Percentiles rank a stretch among this genome's conserved stretches.
Evolutionary conservation across 2,329 filamentous ascomycete genomes (phyloP).

Genomic region (Aspergillus quadrilineatus): DNA sequence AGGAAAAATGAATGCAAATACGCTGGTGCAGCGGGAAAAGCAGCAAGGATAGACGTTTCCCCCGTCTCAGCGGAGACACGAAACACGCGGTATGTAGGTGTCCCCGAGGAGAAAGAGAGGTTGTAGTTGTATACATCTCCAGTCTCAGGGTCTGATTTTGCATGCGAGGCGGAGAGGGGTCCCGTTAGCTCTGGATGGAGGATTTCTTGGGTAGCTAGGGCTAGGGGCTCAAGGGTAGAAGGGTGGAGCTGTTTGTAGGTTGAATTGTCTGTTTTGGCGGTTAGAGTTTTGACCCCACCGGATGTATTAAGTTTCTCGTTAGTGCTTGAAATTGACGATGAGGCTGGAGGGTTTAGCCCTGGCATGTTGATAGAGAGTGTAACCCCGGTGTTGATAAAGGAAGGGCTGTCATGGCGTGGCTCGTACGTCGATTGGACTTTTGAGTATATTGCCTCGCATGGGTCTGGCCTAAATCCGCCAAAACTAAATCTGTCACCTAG

Average conservation of each 20-base stretch:
- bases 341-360: constrained; percentile 41
- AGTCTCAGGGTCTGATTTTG: constrained; percentile 67
- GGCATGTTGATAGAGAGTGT: constrained; percentile 66
- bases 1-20: constrained; percentile 85
- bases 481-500: constrained; percentile 60
- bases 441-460: constrained; percentile 69
- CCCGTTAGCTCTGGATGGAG: constrained; percentile 71
- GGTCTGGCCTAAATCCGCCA: constrained; percentile 59
- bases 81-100: constrained; percentile 68
- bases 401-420: constrained; percentile 27
- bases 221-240: constrained; percentile 69
- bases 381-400: constrained; percentile 65
- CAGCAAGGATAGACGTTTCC: constrained; percentile 69
- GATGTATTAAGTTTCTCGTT: background rate
- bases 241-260: constrained; percentile 62
- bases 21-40: constrained; percentile 58
- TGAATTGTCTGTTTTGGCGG: constrained; percentile 59
- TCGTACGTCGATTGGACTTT: constrained; percentile 53
- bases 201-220: constrained; percentile 57
- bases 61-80: constrained; percentile 61
- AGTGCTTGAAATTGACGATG: background rate
- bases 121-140: constrained; percentile 84
- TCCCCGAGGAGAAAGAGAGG: constrained; percentile 57
- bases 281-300: constrained; percentile 49
- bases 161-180: constrained; percentile 67